Conservation (phyloP, 495 filamentous ascomycete genomes). For the Aspergillus saccharolyticus region DNA sequence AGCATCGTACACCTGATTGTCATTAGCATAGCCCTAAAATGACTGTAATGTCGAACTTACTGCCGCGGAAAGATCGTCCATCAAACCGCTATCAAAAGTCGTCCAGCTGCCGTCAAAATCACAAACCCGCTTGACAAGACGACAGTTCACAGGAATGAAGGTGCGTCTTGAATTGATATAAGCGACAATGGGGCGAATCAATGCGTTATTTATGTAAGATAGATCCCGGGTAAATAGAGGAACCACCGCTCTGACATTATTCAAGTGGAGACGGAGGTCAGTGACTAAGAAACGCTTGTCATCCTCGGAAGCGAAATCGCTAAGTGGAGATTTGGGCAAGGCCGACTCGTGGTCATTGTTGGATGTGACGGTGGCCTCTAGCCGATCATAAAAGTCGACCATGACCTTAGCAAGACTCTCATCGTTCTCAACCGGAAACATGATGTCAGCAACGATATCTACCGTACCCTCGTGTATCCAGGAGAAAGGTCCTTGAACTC, state of each 20-base stretch:
- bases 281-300: slow-evolving; percentile 76
- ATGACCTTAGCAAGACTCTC: slow-evolving; percentile 88
- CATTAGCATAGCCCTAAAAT: slow-evolving; percentile 12
- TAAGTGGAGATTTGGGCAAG: slow-evolving; percentile 8
- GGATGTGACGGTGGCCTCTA: slow-evolving; percentile 85
- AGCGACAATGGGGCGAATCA: slow-evolving; percentile 94
- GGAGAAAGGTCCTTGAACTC: slow-evolving; percentile 88
- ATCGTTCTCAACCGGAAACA: slow-evolving; percentile 82
- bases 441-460: slow-evolving; percentile 92
- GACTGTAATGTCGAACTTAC: slow-evolving; percentile 34
- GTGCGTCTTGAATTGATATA: slow-evolving; percentile 93
- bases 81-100: slow-evolving; percentile 84
- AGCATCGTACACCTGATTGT: slow-evolving; percentile 69
- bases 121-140: slow-evolving; percentile 76
- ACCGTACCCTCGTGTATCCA: slow-evolving; percentile 97
- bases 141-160: slow-evolving; percentile 92
- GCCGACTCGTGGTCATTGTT: slow-evolving; percentile 45
- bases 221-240: slow-evolving; percentile 87
- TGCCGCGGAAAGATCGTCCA: slow-evolving; percentile 93
- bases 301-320: slow-evolving; percentile 24
- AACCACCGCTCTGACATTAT: slow-evolving; percentile 84
- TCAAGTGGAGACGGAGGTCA: slow-evolving; percentile 85
- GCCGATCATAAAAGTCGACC: slow-evolving; percentile 86
- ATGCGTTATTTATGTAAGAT: slow-evolving; percentile 91
- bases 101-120: slow-evolving; percentile 98